Evolutionary conservation across 2,329 filamentous ascomycete species (phyloP).

Genomic region (Colletotrichum theobromicola): DNA sequence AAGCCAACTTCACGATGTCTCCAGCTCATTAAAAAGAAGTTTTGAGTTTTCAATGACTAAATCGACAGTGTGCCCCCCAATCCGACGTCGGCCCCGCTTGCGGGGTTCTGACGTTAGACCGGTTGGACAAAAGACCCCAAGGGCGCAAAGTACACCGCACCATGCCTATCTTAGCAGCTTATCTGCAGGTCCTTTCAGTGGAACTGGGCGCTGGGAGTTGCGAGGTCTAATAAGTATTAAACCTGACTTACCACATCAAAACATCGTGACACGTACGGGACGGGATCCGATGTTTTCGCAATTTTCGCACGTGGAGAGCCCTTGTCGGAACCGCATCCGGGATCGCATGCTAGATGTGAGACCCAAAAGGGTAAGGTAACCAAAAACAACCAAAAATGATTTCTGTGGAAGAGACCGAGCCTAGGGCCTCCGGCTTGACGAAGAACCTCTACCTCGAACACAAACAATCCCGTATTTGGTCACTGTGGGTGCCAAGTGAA

Average conservation of each 20-base stretch:
- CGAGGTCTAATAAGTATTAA: not conserved
- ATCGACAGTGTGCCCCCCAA: not conserved
- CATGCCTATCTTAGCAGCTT: not conserved
- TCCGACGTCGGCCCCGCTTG: not conserved
- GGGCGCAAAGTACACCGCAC: not conserved
- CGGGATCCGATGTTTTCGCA: not conserved
- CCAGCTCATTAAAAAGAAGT: not conserved
- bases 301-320: not conserved
- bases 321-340: not conserved
- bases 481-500: not conserved
- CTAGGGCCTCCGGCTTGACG: accelerated
- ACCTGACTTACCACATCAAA: not conserved
- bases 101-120: not conserved
- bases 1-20: not conserved
- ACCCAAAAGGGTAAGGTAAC: not conserved
- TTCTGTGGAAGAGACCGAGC: not conserved
- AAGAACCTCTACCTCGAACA: not conserved
- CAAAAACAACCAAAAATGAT: accelerated
- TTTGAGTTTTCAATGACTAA: not conserved
- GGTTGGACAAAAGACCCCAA: not conserved
- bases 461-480: not conserved
- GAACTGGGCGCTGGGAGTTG: not conserved
- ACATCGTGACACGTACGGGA: not conserved
- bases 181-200: not conserved
- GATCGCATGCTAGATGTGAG: not conserved